phyloP scores from a whole-genome alignment of 805 yeast genomes.

The Dipodascus albidus region DNA sequence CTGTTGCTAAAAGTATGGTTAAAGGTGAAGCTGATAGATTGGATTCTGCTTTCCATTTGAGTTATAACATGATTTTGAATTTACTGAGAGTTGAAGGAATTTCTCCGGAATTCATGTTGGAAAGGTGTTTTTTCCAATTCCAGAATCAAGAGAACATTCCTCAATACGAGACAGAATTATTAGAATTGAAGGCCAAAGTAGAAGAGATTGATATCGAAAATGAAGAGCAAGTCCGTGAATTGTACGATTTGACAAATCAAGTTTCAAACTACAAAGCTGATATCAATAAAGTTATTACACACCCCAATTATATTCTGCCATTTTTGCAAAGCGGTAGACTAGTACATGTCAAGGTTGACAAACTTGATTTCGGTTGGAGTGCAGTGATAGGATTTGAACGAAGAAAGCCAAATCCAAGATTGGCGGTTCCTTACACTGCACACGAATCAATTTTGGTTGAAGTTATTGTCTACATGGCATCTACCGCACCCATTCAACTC shows the following conservation, averaged over 20 bases:
- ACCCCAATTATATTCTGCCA: slow-evolving; percentile 77
- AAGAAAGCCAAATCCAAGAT: slow-evolving; percentile 40
- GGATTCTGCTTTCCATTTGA: slow-evolving; percentile 95
- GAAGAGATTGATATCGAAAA: slow-evolving; percentile 53
- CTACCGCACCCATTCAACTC: slow-evolving; percentile 64
- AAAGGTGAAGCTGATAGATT: slow-evolving; percentile 97
- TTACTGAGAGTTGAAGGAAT: slow-evolving; percentile 96
- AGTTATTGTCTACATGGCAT: slow-evolving; percentile 67
- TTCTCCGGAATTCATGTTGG: slow-evolving; percentile 95
- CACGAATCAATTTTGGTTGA: slow-evolving; percentile 85
- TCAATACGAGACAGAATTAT: slow-evolving; percentile 54
- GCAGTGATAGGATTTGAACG: slow-evolving; percentile 69
- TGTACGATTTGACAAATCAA: slow-evolving; percentile 70
- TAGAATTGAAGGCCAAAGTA: slow-evolving; percentile 28
- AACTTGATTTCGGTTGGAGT: slow-evolving; percentile 87
- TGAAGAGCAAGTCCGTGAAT: slow-evolving; percentile 63
- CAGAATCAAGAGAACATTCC: slow-evolving; percentile 92
- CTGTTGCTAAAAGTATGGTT: slow-evolving; percentile 98
- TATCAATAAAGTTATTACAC: slow-evolving; percentile 70
- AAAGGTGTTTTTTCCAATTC: slow-evolving; percentile 87
- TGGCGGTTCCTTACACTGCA: slow-evolving; percentile 44
- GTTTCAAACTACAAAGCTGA: slow-evolving; percentile 62
- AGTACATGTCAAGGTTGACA: slow-evolving; percentile 45
- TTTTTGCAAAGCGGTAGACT: slow-evolving; percentile 87
- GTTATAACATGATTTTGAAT: slow-evolving; percentile 91